A percentile compares a stretch with the other conserved stretches of the same genome.
phyloP scores from a whole-genome alignment of 2,329 filamentous ascomycete genomes.

The Botryotinia globosa region DNA sequence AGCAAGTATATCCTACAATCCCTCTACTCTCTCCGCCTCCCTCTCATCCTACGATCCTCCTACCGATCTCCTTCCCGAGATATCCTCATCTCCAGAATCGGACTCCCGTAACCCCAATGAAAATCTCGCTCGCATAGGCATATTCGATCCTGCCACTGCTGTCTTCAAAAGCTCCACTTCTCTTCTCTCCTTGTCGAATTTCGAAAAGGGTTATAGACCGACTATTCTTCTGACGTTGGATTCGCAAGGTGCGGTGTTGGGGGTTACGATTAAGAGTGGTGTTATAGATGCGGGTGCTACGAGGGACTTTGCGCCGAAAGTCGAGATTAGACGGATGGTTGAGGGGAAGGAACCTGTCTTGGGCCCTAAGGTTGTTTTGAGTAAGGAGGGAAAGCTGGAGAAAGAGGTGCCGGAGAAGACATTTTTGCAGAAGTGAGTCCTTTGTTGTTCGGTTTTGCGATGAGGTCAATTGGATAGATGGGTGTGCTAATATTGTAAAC shows the following conservation, averaged over 20 bases:
- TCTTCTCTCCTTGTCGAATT: conserved; percentile 55
- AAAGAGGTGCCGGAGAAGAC: conserved; percentile 58
- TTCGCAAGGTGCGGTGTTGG: conserved; percentile 45
- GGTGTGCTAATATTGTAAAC: not conserved
- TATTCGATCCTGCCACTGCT: conserved; percentile 49
- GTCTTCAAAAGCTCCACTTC: conserved; percentile 56
- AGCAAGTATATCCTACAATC: conserved; percentile 56
- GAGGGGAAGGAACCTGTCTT: conserved; percentile 56
- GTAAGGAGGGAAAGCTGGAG: conserved; percentile 57
- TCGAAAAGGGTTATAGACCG: conserved; percentile 59
- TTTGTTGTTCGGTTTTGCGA: not conserved
- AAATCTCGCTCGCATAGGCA: conserved; percentile 54
- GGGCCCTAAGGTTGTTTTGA: conserved; percentile 62
- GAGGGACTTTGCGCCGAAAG: conserved; percentile 62
- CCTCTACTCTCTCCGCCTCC: conserved; percentile 44
- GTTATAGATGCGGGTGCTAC: conserved; percentile 62
- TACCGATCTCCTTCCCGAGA: conserved; percentile 42
- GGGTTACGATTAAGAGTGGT: conserved; percentile 54
- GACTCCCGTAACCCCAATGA: not conserved
- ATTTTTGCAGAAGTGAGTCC: conserved; percentile 62
- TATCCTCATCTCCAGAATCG: not conserved
- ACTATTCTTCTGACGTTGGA: conserved; percentile 54
- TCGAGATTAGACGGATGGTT: conserved; percentile 47
- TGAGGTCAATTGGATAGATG: not conserved
- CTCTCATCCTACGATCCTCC: conserved; percentile 57